phyloP scores from a whole-genome alignment of 345 rosid species.

The Salix viminalis region DNA sequence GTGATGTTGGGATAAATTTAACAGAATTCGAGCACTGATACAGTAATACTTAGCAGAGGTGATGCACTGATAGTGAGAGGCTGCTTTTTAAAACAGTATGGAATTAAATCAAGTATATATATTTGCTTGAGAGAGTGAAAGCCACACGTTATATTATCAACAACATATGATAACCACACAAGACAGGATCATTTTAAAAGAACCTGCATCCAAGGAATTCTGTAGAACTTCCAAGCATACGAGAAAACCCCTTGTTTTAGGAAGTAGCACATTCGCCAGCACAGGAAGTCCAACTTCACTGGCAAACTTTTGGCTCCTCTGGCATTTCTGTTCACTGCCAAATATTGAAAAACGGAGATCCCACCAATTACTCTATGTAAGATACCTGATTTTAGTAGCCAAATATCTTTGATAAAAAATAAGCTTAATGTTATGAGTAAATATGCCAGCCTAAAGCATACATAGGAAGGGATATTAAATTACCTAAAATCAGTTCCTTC shows the following conservation, averaged over 20 bases:
- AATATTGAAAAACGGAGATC: slow-evolving; percentile 8
- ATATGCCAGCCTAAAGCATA: slow-evolving; percentile 13
- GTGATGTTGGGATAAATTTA: neutral
- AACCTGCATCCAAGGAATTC: slow-evolving; percentile 70
- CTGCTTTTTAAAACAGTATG: neutral
- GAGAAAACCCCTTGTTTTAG: slow-evolving; percentile 66
- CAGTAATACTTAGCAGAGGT: neutral
- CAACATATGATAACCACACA: neutral
- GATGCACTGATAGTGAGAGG: neutral
- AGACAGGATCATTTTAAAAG: neutral
- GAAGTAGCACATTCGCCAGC: slow-evolving; percentile 64
- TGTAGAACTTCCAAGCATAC: slow-evolving; percentile 63
- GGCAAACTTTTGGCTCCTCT: slow-evolving; percentile 58
- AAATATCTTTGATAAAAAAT: neutral
- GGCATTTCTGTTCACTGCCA: slow-evolving; percentile 65
- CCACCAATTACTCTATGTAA: neutral
- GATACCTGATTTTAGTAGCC: neutral
- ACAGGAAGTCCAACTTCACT: slow-evolving; percentile 68
- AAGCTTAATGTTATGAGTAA: neutral
- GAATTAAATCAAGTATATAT: neutral
- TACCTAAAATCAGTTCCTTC: slow-evolving; percentile 93
- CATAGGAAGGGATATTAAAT: slow-evolving; percentile 13
- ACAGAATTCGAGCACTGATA: neutral
- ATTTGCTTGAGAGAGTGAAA: neutral
- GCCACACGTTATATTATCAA: neutral